These are phyloP conservation scores for Ilyonectria destructans DNA, from an alignment of 2,329 filamentous ascomycete genomes.

Conservation along the genomic window DNA sequence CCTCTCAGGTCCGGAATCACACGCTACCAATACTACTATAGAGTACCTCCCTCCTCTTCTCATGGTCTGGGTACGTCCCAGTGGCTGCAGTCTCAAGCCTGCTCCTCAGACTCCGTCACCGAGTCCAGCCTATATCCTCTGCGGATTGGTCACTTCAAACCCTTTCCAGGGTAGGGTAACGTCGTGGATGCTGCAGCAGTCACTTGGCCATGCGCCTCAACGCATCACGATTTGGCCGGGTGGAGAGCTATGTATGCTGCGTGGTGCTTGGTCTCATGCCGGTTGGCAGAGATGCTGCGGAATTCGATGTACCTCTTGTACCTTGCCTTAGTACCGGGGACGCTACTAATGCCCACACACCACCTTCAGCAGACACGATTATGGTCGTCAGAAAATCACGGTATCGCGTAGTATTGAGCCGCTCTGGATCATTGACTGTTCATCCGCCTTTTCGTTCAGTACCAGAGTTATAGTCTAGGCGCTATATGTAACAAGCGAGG, in stretches of 20 bases:
- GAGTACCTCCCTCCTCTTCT: not conserved
- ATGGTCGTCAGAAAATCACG: too few species aligned
- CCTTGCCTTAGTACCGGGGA: conserved; percentile 16
- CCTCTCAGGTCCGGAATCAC: conserved; percentile 8
- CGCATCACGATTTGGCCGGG: conserved; percentile 24
- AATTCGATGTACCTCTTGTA: conserved; percentile 12
- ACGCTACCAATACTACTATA: not conserved
- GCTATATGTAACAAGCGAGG: too few species aligned
- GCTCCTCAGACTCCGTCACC: conserved; percentile 12
- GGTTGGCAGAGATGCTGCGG: conserved; percentile 8
- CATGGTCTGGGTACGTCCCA: conserved; percentile 3
- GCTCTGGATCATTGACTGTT: too few species aligned
- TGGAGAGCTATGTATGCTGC: conserved; percentile 11
- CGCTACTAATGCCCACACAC: not conserved
- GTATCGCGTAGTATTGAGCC: too few species aligned
- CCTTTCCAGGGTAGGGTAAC: conserved; percentile 23
- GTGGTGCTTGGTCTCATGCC: conserved; percentile 9
- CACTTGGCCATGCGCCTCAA: conserved; percentile 22
- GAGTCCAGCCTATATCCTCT: not conserved
- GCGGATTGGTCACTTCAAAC: conserved; percentile 12
- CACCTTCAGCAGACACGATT: too few species aligned
- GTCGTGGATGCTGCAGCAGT: conserved; percentile 17
- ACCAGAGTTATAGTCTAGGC: too few species aligned
- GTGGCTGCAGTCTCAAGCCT: conserved; percentile 10
- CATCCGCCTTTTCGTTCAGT: too few species aligned